phyloP scores from a whole-genome alignment of 805 yeast species.

The Aciculoconidium aculeatum region DNA sequence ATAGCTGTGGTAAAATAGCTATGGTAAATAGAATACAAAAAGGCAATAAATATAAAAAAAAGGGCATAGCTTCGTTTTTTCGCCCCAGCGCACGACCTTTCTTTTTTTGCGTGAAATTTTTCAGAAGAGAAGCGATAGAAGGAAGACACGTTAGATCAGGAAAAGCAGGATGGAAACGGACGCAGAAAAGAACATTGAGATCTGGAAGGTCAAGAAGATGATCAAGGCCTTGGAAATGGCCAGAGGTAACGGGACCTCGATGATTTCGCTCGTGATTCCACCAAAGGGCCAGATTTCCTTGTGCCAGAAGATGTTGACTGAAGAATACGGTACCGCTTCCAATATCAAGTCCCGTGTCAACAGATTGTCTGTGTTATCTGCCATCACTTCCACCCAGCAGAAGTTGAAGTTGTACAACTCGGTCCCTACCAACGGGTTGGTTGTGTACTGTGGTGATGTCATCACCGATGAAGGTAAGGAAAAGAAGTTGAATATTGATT shows the following conservation, averaged over 20 bases:
- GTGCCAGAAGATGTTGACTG: conserved; percentile 86
- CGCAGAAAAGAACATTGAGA: conserved; percentile 88
- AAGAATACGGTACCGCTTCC: conserved; percentile 98
- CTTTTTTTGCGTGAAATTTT: no score
- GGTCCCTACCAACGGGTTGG: conserved; percentile 94
- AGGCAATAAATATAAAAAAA: conserved; percentile 6
- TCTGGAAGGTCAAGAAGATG: conserved; percentile 97
- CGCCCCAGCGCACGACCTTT: no score
- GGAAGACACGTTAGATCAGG: no score
- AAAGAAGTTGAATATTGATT: conserved; percentile 92
- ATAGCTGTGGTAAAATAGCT: neutral
- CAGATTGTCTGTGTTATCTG: conserved; percentile 89
- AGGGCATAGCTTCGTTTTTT: no score
- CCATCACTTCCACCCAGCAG: conserved; percentile 97
- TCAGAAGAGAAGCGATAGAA: no score
- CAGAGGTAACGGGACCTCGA: conserved; percentile 98
- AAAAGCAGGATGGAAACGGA: conserved; percentile 47
- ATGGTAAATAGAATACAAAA: neutral
- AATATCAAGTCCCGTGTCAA: conserved; percentile 97
- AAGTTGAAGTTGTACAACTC: conserved; percentile 82
- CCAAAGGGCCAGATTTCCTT: conserved; percentile 92
- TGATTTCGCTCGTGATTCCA: conserved; percentile 94
- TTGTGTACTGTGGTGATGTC: conserved; percentile 97
- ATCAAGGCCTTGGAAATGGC: conserved; percentile 83
- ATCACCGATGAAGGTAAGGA: conserved; percentile 96